Conservation (phyloP, 176 grass and related monocot species). For the Themeda triandra region DNA sequence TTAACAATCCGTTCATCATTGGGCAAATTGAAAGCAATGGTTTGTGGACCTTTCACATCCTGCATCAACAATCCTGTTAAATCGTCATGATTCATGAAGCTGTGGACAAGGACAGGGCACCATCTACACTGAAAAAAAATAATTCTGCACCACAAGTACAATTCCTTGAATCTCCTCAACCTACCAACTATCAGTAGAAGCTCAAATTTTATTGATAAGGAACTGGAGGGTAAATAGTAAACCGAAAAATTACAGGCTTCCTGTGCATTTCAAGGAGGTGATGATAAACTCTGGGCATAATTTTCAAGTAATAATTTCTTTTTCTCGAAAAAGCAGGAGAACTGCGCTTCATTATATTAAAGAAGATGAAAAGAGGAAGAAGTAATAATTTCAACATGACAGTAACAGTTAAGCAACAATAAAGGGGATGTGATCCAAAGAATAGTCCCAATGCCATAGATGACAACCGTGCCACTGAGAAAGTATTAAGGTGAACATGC, state of each 20-base stretch:
- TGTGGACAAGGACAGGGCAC: neutral
- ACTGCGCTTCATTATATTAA: no score
- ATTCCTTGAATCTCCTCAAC: neutral
- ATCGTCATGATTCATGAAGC: conserved; percentile 11
- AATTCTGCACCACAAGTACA: neutral
- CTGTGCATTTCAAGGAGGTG: neutral
- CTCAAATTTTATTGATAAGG: neutral
- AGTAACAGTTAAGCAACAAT: conserved; percentile 2
- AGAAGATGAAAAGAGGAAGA: no score
- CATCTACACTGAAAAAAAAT: neutral
- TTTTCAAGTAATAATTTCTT: no score
- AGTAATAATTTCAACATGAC: neutral
- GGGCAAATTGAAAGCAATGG: conserved; percentile 94
- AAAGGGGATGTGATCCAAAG: neutral
- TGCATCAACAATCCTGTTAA: conserved; percentile 38
- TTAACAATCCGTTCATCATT: conserved; percentile 98
- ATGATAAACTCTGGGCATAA: neutral
- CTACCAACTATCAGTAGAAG: neutral
- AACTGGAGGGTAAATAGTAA: neutral
- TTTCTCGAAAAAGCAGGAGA: no score
- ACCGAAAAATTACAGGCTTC: neutral
- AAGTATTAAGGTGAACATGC: neutral
- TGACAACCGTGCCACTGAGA: conserved; percentile 1
- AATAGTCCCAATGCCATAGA: conserved; percentile 1
- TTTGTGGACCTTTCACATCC: conserved; percentile 99